phyloP scores from a whole-genome alignment of 192 early-diverging fungal genomes.

The Polychytrium aggregatum region DNA sequence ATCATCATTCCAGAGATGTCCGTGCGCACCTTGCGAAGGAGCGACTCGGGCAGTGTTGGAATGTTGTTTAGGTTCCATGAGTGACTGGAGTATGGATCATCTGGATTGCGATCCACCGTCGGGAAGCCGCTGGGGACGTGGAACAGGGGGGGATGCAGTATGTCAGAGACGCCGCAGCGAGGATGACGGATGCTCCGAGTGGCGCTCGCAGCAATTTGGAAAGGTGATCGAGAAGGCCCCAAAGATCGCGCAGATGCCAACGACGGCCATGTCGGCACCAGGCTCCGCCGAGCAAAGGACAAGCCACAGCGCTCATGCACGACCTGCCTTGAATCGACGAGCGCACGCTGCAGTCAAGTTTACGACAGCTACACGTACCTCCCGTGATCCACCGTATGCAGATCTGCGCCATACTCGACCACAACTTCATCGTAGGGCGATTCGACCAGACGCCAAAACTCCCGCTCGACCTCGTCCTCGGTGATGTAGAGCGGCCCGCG shows the following conservation, averaged over 20 bases:
- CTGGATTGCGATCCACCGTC: constrained; percentile 46
- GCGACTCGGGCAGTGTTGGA: constrained; percentile 63
- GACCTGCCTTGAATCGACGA: too few species aligned
- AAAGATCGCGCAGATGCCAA: too few species aligned
- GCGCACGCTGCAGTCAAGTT: too few species aligned
- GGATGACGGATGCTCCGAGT: too few species aligned
- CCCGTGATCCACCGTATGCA: constrained; percentile 85
- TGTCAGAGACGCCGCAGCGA: too few species aligned
- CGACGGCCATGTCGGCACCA: too few species aligned
- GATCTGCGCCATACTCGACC: constrained; percentile 94
- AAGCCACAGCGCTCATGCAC: too few species aligned
- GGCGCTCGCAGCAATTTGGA: too few species aligned
- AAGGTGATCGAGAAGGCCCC: too few species aligned
- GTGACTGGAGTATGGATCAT: constrained; percentile 53
- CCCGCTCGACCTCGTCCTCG: constrained; percentile 74
- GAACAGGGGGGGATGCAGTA: too few species aligned
- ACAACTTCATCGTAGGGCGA: constrained; percentile 78
- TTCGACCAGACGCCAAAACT: constrained; percentile 89
- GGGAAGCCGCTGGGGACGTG: constrained; percentile 90
- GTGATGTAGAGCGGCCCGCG: constrained; percentile 24
- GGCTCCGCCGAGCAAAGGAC: too few species aligned
- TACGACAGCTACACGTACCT: too few species aligned
- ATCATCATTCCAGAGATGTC: constrained; percentile 97
- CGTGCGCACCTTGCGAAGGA: constrained; percentile 78
- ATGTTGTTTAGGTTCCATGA: constrained; percentile 88